Evolutionary conservation across 2,329 filamentous ascomycete genomes (phyloP).

Genomic region (Laburnicola sp.): DNA sequence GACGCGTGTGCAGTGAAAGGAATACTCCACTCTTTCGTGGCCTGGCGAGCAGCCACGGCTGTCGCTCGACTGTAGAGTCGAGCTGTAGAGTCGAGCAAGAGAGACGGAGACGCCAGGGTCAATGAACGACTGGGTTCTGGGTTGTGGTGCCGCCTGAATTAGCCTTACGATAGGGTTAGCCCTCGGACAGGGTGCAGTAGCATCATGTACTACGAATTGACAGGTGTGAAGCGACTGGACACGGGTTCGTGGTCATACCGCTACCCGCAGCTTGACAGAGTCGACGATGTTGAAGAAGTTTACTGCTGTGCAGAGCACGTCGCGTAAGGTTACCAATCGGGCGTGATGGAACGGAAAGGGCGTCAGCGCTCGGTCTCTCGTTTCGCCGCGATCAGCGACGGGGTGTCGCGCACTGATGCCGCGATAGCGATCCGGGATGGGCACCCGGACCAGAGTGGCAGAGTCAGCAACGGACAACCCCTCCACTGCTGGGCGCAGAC

Average conservation of each 20-base stretch:
- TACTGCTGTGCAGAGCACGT: not conserved
- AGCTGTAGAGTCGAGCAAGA: not conserved
- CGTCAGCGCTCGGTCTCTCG: constrained; percentile 34
- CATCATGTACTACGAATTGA: constrained; percentile 26
- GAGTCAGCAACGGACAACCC: constrained; percentile 16
- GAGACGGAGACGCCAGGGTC: constrained; percentile 8
- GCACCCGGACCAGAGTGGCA: constrained; percentile 3
- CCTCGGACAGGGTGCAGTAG: constrained; percentile 17
- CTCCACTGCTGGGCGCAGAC: constrained; percentile 8
- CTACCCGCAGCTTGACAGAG: constrained; percentile 7
- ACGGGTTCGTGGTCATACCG: constrained; percentile 17
- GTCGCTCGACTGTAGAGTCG: not conserved
- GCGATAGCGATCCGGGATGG: constrained; percentile 26
- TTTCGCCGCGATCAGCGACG: constrained; percentile 39
- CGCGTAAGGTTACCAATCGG: constrained; percentile 19
- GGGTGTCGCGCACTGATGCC: constrained; percentile 30
- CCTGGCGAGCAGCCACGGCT: constrained; percentile 8
- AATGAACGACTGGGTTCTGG: constrained; percentile 21
- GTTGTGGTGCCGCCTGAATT: constrained; percentile 29
- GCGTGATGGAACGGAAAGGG: constrained; percentile 32
- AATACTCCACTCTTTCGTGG: not conserved
- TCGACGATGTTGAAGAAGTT: constrained; percentile 8
- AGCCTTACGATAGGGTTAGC: constrained; percentile 22
- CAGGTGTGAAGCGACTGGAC: constrained; percentile 40
- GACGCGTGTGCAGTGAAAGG: constrained; percentile 1